Conservation (phyloP, 305 asterid genomes). For the Rubia tinctorum region DNA sequence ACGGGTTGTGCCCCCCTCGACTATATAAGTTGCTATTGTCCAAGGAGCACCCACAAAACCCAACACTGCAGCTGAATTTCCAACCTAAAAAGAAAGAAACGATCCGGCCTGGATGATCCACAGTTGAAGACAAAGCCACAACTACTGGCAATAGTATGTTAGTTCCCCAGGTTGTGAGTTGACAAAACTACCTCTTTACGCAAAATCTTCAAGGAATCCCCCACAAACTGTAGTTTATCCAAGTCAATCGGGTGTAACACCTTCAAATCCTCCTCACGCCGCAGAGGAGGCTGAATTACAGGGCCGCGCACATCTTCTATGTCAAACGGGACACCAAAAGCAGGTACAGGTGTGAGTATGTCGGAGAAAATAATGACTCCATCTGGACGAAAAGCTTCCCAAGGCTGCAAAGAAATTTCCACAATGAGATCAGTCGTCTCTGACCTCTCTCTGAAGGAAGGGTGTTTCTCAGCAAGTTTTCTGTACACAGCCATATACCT, state of each 20-base stretch:
- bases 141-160: not conserved
- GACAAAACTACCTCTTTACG: conserved; percentile 55
- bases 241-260: conserved; percentile 68
- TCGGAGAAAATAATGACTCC: conserved; percentile 96
- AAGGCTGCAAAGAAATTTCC: conserved; percentile 98
- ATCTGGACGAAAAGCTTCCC: conserved; percentile 95
- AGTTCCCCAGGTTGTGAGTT: not conserved
- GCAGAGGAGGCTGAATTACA: conserved; percentile 72
- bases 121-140: conserved; percentile 3
- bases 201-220: conserved; percentile 74
- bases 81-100: conserved; percentile 48
- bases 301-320: conserved; percentile 91
- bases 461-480: conserved; percentile 94
- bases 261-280: conserved; percentile 70
- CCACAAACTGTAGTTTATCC: conserved; percentile 76
- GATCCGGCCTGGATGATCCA: not conserved
- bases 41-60: conserved; percentile 99
- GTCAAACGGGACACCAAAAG: conserved; percentile 95
- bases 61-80: conserved; percentile 84
- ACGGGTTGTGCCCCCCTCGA: conserved; percentile 84
- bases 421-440: conserved; percentile 99
- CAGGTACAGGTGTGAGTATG: conserved; percentile 91
- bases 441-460: conserved; percentile 96
- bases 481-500: too few species aligned
- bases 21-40: conserved; percentile 93